phyloP scores from a whole-genome alignment of 495 filamentous ascomycete genomes.

The Coniosporium apollinis region DNA sequence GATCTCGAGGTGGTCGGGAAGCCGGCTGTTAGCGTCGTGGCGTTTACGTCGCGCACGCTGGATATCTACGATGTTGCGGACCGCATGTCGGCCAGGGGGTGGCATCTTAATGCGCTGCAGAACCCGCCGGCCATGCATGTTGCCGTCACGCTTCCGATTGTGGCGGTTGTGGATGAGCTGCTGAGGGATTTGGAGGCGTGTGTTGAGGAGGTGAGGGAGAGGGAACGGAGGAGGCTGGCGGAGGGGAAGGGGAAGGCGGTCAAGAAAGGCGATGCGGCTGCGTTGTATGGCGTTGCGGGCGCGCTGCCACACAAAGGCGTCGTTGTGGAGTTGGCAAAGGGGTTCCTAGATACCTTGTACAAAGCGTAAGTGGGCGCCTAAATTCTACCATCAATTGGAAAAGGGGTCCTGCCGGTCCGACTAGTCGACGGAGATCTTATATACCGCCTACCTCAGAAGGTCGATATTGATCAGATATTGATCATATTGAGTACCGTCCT shows the following conservation, averaged over 20 bases:
- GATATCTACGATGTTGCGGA: constrained; percentile 27
- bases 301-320: constrained; percentile 90
- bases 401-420: too few relatives aligned
- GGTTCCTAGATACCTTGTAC: constrained; percentile 90
- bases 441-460: too few relatives aligned
- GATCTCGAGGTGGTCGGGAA: constrained; percentile 71
- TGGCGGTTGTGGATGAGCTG: constrained; percentile 58
- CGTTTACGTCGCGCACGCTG: constrained; percentile 62
- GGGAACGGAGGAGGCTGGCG: constrained; percentile 43
- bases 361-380: constrained; percentile 51
- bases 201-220: constrained; percentile 57
- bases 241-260: constrained; percentile 60
- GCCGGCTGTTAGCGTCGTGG: constrained; percentile 77
- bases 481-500: too few relatives aligned
- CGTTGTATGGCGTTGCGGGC: constrained; percentile 88
- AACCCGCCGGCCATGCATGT: constrained; percentile 88
- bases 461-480: too few relatives aligned
- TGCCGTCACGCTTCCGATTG: constrained; percentile 84
- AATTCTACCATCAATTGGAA: too few relatives aligned
- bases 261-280: constrained; percentile 55
- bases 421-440: too few relatives aligned
- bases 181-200: constrained; percentile 61
- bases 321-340: constrained; percentile 73
- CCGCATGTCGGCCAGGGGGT: constrained; percentile 60
- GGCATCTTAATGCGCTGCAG: constrained; percentile 93